Base-by-base conservation (phyloP, 495 filamentous ascomycete genomes). In the Daldinia loculata region DNA sequence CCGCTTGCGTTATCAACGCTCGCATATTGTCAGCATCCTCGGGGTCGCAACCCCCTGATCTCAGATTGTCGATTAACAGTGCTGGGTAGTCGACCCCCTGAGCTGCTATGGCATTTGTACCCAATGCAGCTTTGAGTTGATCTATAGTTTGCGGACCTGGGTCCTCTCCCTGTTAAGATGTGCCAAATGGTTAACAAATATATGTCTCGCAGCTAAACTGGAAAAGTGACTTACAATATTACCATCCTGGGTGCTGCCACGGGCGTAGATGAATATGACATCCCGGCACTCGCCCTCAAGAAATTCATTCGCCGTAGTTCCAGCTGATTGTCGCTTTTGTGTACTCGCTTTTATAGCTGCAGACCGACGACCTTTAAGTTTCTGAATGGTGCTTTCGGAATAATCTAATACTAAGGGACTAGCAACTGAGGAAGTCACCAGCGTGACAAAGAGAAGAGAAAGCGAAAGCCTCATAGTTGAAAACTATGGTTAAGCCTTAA, bases 261-360 rank as follows among this genome's bases (percentile, higher is more conserved):
- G 84, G 17, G 86, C 86, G 61, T 79, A 87, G 69, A 87, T 82
- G 67, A 87, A 81, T 60, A 84, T 82, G 27, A 86, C 78, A 26
- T 75, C 70, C n/a, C 80, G 80, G 72, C 85, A 87, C 26, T 76
- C 76, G 19, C 77, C 76, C 2, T 76, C 61, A 34, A 78, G 76
- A 58, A 85, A 83, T 30, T 87, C 84, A 50, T 82, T 84, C 11
- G 71, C 75, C 6, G 76, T 80, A 8, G 63, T 75, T 34, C 74
- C 74, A 1, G 68, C 29, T n/a, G 74, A 60, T 56, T 70, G 56
- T 0, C 38, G 58, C 9, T 22, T 41, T 26, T 30, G 61, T 7
- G 67, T 60, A 48, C 48, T 19, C 19, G 17, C 43, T 19, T 50
- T n/a, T 11, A 26, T 17, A 34, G 45, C 29, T 3, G 51, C 51